Percentiles rank a stretch among this genome's conserved stretches.
Conservation (phyloP, 208 protist species). For the Leishmania mexicana region DNA sequence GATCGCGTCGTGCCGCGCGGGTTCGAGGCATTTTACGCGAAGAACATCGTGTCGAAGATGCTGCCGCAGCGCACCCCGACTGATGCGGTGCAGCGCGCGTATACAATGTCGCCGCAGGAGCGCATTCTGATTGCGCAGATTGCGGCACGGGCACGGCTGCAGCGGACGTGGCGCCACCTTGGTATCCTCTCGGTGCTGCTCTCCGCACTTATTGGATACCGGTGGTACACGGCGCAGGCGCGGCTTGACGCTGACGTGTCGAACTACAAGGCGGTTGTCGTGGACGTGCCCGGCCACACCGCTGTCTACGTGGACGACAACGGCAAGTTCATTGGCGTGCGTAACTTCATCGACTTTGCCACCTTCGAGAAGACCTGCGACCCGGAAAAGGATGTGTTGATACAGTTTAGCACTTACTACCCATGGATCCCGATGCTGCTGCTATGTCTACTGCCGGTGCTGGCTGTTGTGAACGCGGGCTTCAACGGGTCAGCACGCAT, state of each 20-base stretch:
- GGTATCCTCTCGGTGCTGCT: slow-evolving; percentile 39
- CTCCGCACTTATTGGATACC: slow-evolving; percentile 28
- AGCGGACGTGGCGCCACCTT: slow-evolving; percentile 31
- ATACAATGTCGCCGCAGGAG: slow-evolving; percentile 59
- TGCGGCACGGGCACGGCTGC: slow-evolving; percentile 28
- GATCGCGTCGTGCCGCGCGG: slow-evolving; percentile 49
- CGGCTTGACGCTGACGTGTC: slow-evolving; percentile 47
- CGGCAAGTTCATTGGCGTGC: slow-evolving; percentile 52
- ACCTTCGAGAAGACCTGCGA: slow-evolving; percentile 66
- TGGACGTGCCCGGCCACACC: slow-evolving; percentile 54
- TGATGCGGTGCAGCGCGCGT: slow-evolving; percentile 56
- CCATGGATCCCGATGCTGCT: slow-evolving; percentile 82
- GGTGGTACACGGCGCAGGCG: slow-evolving; percentile 42
- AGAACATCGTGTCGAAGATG: slow-evolving; percentile 48
- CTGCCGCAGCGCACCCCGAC: slow-evolving; percentile 35
- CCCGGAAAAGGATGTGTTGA: slow-evolving; percentile 60
- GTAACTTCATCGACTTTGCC: slow-evolving; percentile 75
- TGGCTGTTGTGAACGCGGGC: slow-evolving; percentile 48
- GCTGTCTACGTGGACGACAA: slow-evolving; percentile 62
- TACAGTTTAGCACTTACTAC: slow-evolving; percentile 62
- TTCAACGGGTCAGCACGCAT: slow-evolving; percentile 49
- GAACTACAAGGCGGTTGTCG: slow-evolving; percentile 52
- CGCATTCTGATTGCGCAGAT: slow-evolving; percentile 56
- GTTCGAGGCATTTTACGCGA: slow-evolving; percentile 76
- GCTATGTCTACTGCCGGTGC: slow-evolving; percentile 67